These are phyloP conservation scores for Exsudoporus frostii DNA, from an alignment of 768 basidiomycete genomes.

Conservation along the genomic window DNA sequence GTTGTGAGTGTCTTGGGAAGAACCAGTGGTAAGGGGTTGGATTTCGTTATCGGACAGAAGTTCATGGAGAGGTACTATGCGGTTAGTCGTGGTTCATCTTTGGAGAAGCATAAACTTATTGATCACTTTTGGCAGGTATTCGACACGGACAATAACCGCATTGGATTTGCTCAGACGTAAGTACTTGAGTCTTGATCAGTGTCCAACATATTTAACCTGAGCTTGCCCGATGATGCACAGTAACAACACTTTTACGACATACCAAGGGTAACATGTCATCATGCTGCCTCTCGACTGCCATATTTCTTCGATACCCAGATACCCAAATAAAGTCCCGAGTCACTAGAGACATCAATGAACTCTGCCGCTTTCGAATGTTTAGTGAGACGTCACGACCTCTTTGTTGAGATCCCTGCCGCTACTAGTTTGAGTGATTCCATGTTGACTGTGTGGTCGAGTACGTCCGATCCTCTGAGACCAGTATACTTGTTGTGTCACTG, in stretches of 20 bases:
- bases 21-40: background rate
- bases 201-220: background rate
- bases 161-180: conserved; percentile 27
- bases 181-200: conserved; percentile 18
- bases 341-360: background rate
- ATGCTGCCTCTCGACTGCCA: background rate
- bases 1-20: background rate
- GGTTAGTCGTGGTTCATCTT: background rate
- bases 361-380: background rate
- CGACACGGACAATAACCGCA: conserved; percentile 14
- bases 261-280: background rate
- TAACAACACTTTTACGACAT: conserved; percentile 18
- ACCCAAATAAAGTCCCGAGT: background rate
- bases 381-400: background rate
- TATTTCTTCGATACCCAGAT: background rate
- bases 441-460: too few species aligned
- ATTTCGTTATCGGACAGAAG: background rate
- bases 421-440: too few species aligned
- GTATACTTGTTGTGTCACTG: too few species aligned
- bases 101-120: background rate
- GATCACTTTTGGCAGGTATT: conserved; percentile 15
- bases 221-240: conserved; percentile 3
- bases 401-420: background rate
- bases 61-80: background rate
- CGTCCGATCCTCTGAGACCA: too few species aligned